Conservation (phyloP, 2,329 filamentous ascomycete genomes). For the Simplicillium aogashimaense region DNA sequence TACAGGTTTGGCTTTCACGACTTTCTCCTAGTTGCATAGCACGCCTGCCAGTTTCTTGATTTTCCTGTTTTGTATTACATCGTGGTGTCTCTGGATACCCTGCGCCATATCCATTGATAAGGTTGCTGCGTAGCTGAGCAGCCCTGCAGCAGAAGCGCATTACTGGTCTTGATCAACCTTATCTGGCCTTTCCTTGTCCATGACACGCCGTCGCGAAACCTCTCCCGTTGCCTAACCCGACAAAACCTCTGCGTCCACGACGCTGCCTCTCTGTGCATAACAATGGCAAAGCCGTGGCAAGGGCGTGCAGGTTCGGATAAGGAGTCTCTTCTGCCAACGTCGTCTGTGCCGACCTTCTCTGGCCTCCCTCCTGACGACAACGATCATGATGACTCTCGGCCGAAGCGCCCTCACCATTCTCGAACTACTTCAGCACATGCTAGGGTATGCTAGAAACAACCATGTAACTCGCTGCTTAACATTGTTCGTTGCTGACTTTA, state of each 20-base stretch:
- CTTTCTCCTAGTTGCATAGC: too few species aligned
- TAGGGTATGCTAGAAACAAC: constrained; percentile 30
- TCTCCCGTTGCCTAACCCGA: not conserved
- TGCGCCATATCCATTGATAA: too few species aligned
- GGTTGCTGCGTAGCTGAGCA: too few species aligned
- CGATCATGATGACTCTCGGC: constrained; percentile 14
- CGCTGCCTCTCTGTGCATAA: constrained; percentile 7
- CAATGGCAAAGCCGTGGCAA: constrained; percentile 28
- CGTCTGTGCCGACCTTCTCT: constrained; percentile 22
- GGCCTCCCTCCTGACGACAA: constrained; percentile 14
- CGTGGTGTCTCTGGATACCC: too few species aligned
- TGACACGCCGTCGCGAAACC: too few species aligned
- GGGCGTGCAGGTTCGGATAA: constrained; percentile 20
- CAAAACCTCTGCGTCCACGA: not conserved
- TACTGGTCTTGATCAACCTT: too few species aligned
- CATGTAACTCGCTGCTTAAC: not conserved
- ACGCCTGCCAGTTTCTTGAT: too few species aligned
- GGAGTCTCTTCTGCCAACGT: constrained; percentile 22
- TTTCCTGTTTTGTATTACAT: too few species aligned
- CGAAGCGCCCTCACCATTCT: constrained; percentile 23
- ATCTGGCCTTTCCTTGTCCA: too few species aligned
- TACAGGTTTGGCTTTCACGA: too few species aligned
- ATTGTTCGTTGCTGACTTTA: not conserved
- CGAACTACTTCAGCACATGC: constrained; percentile 46
- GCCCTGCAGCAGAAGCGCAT: too few species aligned